These are phyloP conservation scores for Phytophthora meadii DNA, from an alignment of 352 stramenopile species.

Conservation along the genomic window DNA sequence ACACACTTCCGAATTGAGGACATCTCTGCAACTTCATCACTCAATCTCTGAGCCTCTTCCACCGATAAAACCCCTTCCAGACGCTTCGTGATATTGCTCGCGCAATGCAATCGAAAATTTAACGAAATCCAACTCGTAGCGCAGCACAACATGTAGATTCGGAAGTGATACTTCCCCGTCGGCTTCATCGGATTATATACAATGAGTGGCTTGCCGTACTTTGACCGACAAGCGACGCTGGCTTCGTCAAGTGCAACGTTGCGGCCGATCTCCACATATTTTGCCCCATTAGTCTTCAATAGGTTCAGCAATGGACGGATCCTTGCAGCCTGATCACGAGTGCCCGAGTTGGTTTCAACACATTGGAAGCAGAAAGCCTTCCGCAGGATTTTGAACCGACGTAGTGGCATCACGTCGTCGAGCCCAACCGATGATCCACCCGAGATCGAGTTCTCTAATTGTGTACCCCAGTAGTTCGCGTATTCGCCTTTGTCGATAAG, in stretches of 20 bases:
- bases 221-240: constrained; percentile 10
- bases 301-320: constrained; percentile 1
- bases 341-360: not conserved
- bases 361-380: constrained; percentile 28
- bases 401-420: constrained; percentile 30
- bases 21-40: constrained; percentile 6
- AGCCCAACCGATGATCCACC: not conserved
- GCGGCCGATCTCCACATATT: constrained; percentile 7
- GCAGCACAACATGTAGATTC: constrained; percentile 38
- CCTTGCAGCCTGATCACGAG: not conserved
- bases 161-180: constrained; percentile 39
- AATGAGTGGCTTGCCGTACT: constrained; percentile 3
- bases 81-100: constrained; percentile 26
- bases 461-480: constrained; percentile 39
- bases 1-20: constrained; percentile 4
- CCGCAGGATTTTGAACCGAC: constrained; percentile 24
- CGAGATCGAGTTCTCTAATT: constrained; percentile 29
- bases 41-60: not conserved
- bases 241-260: constrained; percentile 16
- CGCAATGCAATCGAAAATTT: constrained; percentile 34
- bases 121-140: constrained; percentile 32
- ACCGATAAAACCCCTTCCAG: constrained; percentile 8
- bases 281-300: constrained; percentile 1
- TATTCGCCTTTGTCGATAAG: constrained; percentile 41
- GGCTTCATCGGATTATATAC: constrained; percentile 14